Base-by-base conservation (phyloP, 2,329 filamentous ascomycete genomes). In the Botrytis sinoallii region DNA sequence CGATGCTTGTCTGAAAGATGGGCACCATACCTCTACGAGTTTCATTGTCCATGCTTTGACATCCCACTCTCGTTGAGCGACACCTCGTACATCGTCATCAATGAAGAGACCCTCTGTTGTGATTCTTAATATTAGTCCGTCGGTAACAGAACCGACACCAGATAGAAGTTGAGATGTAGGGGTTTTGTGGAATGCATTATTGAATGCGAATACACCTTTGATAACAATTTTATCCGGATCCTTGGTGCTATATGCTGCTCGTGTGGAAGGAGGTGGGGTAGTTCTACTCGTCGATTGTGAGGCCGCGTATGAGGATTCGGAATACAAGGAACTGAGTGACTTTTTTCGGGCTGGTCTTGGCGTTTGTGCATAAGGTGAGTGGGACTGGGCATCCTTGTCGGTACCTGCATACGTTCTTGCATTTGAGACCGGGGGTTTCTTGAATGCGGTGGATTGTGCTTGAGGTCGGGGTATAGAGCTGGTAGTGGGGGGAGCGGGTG, bases 11-110 rank as follows among this genome's bases (percentile, higher is more conserved):
- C 81, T 88, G 84, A 82, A 89, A 82, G 91, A 88, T 80, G 90
- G 89, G 81, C 91, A 94, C 89, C 92, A 93, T 85, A 96, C 91
- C 88, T 98, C 96, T 83, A 97, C 90, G 77, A 92, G 85, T 84
- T 97, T 98, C 84, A 99, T 88, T 61, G 94, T 97, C 96, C 96
- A 98, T 40, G 95, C 95, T 83, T 98, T 98, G 81, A 98, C 90
- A 82, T 99, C 96, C 96, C 96, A 99, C 84, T 99, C 96, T 74
- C 96, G 90, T 83, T 98, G 94, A n/a, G 93, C 91, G 25, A 98
- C 93, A 75, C 91, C 90, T 63, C 95, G 91, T 70, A 98, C 89
- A 82, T 98, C 96, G 82, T 99, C 96, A 82, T 99, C 96, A 80
- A 99, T 96, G 84, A 98, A 98, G 71, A 98, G 87, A 29, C 96